phyloP scores from a whole-genome alignment of 345 rosid genomes.

The Lepidium africanum region DNA sequence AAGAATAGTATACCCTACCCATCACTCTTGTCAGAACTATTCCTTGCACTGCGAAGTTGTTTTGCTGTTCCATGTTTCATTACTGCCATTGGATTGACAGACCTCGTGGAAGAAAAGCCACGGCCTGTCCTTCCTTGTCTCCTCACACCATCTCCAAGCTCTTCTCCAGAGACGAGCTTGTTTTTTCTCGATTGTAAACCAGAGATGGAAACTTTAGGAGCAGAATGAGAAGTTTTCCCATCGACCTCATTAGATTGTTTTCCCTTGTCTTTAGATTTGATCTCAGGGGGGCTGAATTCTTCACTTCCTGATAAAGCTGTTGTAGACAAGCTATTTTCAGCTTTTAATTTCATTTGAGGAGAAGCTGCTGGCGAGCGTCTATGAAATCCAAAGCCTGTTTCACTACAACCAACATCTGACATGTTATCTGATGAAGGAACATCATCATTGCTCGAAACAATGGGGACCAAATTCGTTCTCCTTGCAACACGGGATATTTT shows the following conservation, averaged over 20 bases:
- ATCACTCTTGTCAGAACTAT: conserved; percentile 71
- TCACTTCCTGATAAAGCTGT: conserved; percentile 88
- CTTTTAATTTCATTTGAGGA: conserved; percentile 70
- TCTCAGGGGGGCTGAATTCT: conserved; percentile 71
- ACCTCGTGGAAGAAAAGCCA: conserved; percentile 54
- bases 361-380: conserved; percentile 61
- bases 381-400: conserved; percentile 57
- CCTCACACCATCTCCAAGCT: conserved; percentile 71
- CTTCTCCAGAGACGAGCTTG: conserved; percentile 54
- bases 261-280: conserved; percentile 68
- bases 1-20: conserved; percentile 42
- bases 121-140: conserved; percentile 89
- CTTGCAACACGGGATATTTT: conserved; percentile 87
- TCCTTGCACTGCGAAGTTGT: conserved; percentile 79
- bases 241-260: conserved; percentile 67
- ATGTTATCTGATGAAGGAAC: conserved; percentile 54
- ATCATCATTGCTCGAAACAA: conserved; percentile 74
- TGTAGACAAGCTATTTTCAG: conserved; percentile 58
- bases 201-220: conserved; percentile 57
- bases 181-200: conserved; percentile 68
- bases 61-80: conserved; percentile 76
- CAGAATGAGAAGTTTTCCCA: conserved; percentile 51
- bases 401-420: conserved; percentile 66
- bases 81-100: conserved; percentile 47
- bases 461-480: conserved; percentile 77